Percentiles rank a stretch among this genome's conserved stretches.
phyloP scores from a whole-genome alignment of 371 early-diverging fungal species.

The Mucor circinelloides region DNA sequence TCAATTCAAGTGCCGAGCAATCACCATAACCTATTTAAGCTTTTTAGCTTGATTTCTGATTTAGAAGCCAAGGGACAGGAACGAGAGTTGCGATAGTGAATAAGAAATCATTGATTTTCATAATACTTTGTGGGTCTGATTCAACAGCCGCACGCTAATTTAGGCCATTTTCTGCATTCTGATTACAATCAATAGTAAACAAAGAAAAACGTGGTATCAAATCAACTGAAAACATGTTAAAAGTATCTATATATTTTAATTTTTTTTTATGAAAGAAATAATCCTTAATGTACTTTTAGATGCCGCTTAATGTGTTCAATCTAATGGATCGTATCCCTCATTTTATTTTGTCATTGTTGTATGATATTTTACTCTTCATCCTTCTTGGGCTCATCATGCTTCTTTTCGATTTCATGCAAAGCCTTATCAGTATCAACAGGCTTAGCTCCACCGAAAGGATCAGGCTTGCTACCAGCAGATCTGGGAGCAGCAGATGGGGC shows the following conservation, averaged over 20 bases:
- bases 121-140: background rate
- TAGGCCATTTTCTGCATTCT: background rate
- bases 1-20: background rate
- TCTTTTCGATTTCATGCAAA: constrained; percentile 73
- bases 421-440: constrained; percentile 77
- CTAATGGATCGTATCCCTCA: constrained; percentile 10
- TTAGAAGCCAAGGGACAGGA: background rate
- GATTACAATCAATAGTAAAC: background rate
- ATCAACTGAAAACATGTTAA: background rate
- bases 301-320: constrained; percentile 12
- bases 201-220: background rate
- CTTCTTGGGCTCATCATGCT: constrained; percentile 20
- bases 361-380: background rate
- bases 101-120: background rate
- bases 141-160: background rate
- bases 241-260: background rate
- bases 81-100: background rate
- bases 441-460: constrained; percentile 85
- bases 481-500: constrained; percentile 16
- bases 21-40: background rate
- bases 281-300: constrained; percentile 5
- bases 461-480: constrained; percentile 52
- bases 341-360: background rate
- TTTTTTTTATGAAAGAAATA: background rate
- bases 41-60: background rate